Conservation (phyloP, 495 filamentous ascomycete genomes). For the Halenospora varia region DNA sequence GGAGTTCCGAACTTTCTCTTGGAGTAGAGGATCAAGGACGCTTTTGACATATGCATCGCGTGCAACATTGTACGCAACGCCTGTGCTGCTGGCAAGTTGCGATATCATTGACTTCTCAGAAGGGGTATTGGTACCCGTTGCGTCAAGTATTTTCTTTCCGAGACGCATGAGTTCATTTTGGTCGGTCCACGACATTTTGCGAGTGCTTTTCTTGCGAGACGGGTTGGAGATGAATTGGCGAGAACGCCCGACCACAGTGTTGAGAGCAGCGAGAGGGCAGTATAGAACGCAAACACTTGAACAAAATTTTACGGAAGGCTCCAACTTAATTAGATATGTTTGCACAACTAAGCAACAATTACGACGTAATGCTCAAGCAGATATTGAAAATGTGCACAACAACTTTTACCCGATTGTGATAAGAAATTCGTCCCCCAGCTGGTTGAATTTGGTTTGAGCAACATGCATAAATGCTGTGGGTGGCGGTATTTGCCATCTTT, state of each 20-base stretch:
- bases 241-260: background rate
- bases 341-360: background rate
- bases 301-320: slow-evolving; percentile 1
- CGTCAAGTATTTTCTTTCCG: slow-evolving; percentile 9
- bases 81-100: slow-evolving; percentile 13
- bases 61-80: slow-evolving; percentile 10
- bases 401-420: background rate
- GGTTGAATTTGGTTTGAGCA: background rate
- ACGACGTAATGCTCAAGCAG: background rate
- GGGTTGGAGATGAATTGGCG: background rate
- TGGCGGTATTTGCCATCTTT: no score
- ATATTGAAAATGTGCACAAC: background rate
- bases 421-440: background rate
- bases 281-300: background rate
- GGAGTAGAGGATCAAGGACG: slow-evolving; percentile 8
- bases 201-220: slow-evolving; percentile 1
- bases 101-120: slow-evolving; percentile 14
- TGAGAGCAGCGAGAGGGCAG: background rate
- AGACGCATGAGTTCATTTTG: slow-evolving; percentile 12
- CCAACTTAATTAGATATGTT: background rate
- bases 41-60: slow-evolving; percentile 12
- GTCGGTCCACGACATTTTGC: slow-evolving; percentile 11
- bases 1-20: slow-evolving; percentile 12
- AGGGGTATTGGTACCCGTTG: slow-evolving; percentile 9
- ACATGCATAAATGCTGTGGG: no score